Evolutionary conservation across 2,329 filamentous ascomycete species (phyloP), one percentile per base, ranked within the genome.

Genomic region (Claviceps monticola): DNA sequence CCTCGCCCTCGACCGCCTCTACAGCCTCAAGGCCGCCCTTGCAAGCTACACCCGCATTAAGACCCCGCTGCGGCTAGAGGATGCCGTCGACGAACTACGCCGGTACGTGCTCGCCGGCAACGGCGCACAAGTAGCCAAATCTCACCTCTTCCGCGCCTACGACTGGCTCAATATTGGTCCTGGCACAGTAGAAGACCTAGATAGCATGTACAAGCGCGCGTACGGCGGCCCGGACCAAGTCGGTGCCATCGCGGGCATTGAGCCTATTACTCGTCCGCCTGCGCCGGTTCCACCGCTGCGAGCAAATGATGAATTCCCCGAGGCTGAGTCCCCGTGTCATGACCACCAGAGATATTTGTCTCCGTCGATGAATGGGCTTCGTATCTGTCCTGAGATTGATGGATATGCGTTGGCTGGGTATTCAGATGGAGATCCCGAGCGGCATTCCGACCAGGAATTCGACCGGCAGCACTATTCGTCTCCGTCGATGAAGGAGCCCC

Each of bases 21-120:
- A 83, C 66, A 80, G 76, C 43, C 79, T 85, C 67, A 83, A 83
- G 62, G 71, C 72, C 46, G 77, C 79, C 1, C 70, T 84, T 11
- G 72, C 75, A 17, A 73, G 72, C 56, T 83, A 83, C 61, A 72
- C 75, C 4, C 70, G 69, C 53, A 72, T 70, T 1, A 64, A 62
- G 17, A 68, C 67, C 38, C 66, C 65, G 11, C 61, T 68, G 36
- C 70, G 74, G 11, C 70, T 83, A 8, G 78, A 82, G 57, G 74
- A 80, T 47, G 78, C 80, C 29, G 77, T 84, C 47, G 79, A 83
- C 61, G 79, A 82, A 60, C 70, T 84, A 39, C 73, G 79, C 2
- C 72, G 79, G 4, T 72, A 80, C 23, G 73, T 83, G 16, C 69
- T 84, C 13, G 71, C 75, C 16, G 74, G 71, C 53, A 71, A 73